Evolutionary conservation across 208 protist genomes (phyloP).

Genomic region (Acanthamoeba rhysodes): DNA sequence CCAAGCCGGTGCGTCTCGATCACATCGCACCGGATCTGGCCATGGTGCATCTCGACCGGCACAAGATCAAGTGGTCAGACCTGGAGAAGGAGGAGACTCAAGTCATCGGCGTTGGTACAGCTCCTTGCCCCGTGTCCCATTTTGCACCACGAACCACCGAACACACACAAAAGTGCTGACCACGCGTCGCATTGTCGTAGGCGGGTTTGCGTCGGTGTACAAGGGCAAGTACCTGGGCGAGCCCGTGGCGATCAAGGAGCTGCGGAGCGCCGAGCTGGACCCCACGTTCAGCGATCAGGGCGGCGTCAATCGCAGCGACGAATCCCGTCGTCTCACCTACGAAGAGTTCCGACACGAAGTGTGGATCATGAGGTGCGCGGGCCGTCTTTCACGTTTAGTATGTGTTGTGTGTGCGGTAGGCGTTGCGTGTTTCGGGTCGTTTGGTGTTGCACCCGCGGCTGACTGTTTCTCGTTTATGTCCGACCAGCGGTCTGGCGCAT

Average conservation of each 20-base stretch:
- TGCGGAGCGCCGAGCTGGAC: background rate
- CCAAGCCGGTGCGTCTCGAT: conserved; percentile 12
- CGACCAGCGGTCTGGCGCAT: conserved; percentile 1
- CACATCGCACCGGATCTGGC: conserved; percentile 21
- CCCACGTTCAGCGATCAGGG: too few relatives aligned
- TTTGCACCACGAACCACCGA: too few relatives aligned
- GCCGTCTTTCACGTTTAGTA: too few relatives aligned
- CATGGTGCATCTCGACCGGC: conserved; percentile 24
- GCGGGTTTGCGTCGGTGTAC: conserved; percentile 30
- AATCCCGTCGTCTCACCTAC: background rate
- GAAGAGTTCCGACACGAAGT: conserved; percentile 73
- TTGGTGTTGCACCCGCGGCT: too few relatives aligned
- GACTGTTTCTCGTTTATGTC: too few relatives aligned
- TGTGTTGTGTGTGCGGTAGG: too few relatives aligned
- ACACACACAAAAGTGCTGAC: too few relatives aligned
- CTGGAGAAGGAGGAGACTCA: conserved; percentile 1
- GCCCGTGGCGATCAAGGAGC: conserved; percentile 47
- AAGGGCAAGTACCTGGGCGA: background rate
- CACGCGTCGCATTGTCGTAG: too few relatives aligned
- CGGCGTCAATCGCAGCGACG: too few relatives aligned
- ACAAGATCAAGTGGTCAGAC: background rate
- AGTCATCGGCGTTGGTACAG: too few relatives aligned
- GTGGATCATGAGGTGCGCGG: conserved; percentile 74
- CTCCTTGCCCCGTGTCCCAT: too few relatives aligned
- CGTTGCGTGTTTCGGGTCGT: too few relatives aligned